Evolutionary conservation across 202 grass and related monocot species (phyloP).

Genomic region (Carex sylvatica): DNA sequence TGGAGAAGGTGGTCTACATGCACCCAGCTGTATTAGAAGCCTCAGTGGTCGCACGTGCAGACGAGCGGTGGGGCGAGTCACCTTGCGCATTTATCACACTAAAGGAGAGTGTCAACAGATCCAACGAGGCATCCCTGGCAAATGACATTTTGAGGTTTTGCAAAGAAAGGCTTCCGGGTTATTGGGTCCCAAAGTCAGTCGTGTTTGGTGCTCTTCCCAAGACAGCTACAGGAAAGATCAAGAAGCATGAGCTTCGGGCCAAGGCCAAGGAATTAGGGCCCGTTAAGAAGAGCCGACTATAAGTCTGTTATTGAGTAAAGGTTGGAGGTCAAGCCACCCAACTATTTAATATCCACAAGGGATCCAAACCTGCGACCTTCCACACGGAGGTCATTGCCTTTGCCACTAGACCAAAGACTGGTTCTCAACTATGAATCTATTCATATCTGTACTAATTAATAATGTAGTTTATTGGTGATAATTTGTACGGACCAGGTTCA

Average conservation of each 20-base stretch:
- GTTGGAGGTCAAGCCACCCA: no score
- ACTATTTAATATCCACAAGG: no score
- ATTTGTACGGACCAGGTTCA: background rate
- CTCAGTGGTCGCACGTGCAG: constrained; percentile 74
- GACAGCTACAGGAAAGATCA: constrained; percentile 91
- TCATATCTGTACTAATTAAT: background rate
- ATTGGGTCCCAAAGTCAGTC: constrained; percentile 95
- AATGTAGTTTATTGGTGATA: constrained; percentile 1
- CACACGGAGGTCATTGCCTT: no score
- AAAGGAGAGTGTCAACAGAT: constrained; percentile 43
- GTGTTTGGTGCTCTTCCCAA: constrained; percentile 84
- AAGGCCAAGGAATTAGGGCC: constrained; percentile 82
- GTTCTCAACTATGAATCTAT: constrained; percentile 44
- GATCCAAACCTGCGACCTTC: no score
- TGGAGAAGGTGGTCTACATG: constrained; percentile 75
- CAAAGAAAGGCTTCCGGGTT: constrained; percentile 65
- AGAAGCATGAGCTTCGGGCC: constrained; percentile 83
- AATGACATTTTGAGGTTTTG: constrained; percentile 66
- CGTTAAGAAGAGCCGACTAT: constrained; percentile 68
- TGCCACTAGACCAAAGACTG: no score
- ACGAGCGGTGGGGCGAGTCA: constrained; percentile 91
- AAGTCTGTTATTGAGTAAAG: constrained; percentile 13
- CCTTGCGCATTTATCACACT: constrained; percentile 78
- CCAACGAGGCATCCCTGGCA: constrained; percentile 42
- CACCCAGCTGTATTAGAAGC: constrained; percentile 77